Evolutionary conservation across 2,329 filamentous ascomycete species (phyloP), one percentile per base, ranked within the genome.

Genomic region (Eutypa lata): DNA sequence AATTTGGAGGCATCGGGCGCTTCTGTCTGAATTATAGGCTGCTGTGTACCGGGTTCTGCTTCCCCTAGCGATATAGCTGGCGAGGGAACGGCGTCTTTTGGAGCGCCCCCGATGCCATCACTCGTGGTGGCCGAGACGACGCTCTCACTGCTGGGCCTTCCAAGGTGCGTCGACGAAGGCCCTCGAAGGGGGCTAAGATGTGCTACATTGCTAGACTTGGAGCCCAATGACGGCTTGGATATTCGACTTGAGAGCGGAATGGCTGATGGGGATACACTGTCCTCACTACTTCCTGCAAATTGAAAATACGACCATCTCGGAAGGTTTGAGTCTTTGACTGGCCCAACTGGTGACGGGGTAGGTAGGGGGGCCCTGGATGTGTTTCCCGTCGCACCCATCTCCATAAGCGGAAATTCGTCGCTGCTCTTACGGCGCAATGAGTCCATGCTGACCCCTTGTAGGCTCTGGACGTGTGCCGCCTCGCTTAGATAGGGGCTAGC

Each of bases 401-500:
- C 26, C 18, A 47, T 38, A 24, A 52, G 44, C 7, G 51, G 50
- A 18, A 46, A 47, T 2, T 38, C 57, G 19, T 52, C 53, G 8
- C 51, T 49, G 46, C 50, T 60, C 21, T 48, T 49, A n/a, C n/a
- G n/a, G n/a, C n/a, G 26, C 26, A 31, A 31, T 31, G 26, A 31
- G 10, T 13, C 48, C 14, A 19, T 38, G n/a, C 42, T 45, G 11
- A 45, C 26, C 10, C 26, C 26, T 31, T 81, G 78, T 3, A 81
- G 59, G 0, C 76, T 78, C 3, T 72, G 65, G 0, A 81, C 76
- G 53, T 79, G 77, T 0, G 73, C 74, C 16, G 73, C 71, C 55
- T 81, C 78, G 1, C 74, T 75, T 7, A 76, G 59, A 54, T 73
- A 80, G 0, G 76, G 77, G 49, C 74, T 79, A 19, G 61, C 61